Evolutionary conservation across 805 yeast species (phyloP).

Genomic region (baker's yeast (Saccharomyces cerevisiae)): DNA sequence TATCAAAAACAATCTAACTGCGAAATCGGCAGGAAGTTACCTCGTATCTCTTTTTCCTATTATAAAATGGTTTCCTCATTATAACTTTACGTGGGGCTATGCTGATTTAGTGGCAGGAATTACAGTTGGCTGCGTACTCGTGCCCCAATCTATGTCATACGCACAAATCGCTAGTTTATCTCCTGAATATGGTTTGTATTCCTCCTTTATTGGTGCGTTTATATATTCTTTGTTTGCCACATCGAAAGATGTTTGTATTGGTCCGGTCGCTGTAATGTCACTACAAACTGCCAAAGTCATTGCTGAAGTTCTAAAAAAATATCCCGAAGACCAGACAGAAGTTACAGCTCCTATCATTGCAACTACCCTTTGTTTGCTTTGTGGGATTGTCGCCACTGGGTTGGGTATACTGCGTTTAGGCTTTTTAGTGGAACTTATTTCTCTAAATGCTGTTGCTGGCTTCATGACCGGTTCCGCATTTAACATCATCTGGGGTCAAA

Average conservation of each 20-base stretch:
- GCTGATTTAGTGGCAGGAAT: slow-evolving; percentile 86
- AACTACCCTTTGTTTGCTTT: slow-evolving; percentile 64
- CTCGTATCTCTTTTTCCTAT: slow-evolving; percentile 68
- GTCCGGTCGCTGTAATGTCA: slow-evolving; percentile 96
- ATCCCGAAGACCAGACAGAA: slow-evolving; percentile 31
- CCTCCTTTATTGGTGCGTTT: slow-evolving; percentile 86
- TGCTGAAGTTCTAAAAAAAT: slow-evolving; percentile 47
- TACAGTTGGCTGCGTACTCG: slow-evolving; percentile 90
- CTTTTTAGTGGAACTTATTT: slow-evolving; percentile 79
- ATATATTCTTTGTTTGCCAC: slow-evolving; percentile 89
- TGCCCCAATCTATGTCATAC: slow-evolving; percentile 94
- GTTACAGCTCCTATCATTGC: slow-evolving; percentile 66
- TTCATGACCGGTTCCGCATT: slow-evolving; percentile 94
- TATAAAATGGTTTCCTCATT: slow-evolving; percentile 71
- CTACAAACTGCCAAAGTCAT: slow-evolving; percentile 74
- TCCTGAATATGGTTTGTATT: slow-evolving; percentile 81
- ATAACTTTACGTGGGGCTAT: slow-evolving; percentile 70
- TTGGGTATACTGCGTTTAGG: slow-evolving; percentile 79
- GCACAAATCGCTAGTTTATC: slow-evolving; percentile 77
- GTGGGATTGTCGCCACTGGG: slow-evolving; percentile 81
- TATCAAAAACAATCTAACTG: slow-evolving; percentile 23
- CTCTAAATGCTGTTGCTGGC: slow-evolving; percentile 87
- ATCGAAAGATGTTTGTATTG: slow-evolving; percentile 89
- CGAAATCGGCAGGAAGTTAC: slow-evolving; percentile 38
- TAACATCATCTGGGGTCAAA: slow-evolving; percentile 73